Conservation (phyloP, 805 yeast species). For the Cephaloascus albidus region DNA sequence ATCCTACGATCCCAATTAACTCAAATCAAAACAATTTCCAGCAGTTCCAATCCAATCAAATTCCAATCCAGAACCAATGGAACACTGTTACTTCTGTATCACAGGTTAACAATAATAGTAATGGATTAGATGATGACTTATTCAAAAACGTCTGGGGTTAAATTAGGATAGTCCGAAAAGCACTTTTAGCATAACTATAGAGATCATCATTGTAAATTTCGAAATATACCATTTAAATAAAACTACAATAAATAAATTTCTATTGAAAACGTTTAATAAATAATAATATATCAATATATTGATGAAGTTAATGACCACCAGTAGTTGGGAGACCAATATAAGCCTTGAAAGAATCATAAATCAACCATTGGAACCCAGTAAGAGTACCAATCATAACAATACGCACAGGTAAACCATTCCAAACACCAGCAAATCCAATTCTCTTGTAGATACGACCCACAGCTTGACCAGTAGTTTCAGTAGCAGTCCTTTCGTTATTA, state of each 20-base stretch:
- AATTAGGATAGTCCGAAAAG: too few species aligned
- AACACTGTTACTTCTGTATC: slow-evolving; percentile 1
- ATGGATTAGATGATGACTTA: slow-evolving; percentile 46
- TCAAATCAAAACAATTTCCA: slow-evolving; percentile 6
- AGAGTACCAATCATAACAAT: slow-evolving; percentile 95
- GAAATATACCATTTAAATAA: too few species aligned
- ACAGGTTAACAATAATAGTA: neutral
- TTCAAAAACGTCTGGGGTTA: slow-evolving; percentile 64
- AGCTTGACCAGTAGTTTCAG: slow-evolving; percentile 61
- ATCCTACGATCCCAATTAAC: slow-evolving; percentile 3
- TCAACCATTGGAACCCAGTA: slow-evolving; percentile 95
- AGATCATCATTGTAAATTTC: too few species aligned
- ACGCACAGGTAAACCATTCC: slow-evolving; percentile 94
- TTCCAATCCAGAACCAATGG: slow-evolving; percentile 1
- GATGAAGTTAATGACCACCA: slow-evolving; percentile 36
- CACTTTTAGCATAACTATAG: too few species aligned
- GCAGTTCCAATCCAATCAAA: slow-evolving; percentile 4
- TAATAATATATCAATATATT: too few species aligned
- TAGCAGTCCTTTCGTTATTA: slow-evolving; percentile 58
- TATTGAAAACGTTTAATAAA: too few species aligned
- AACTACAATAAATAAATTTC: too few species aligned
- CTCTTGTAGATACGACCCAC: slow-evolving; percentile 63
- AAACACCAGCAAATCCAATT: slow-evolving; percentile 85
- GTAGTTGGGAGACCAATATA: slow-evolving; percentile 91
- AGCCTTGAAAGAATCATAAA: slow-evolving; percentile 95